These are phyloP conservation scores for Torulaspora gathmanii DNA, from an alignment of 805 yeast species.

Conservation along the genomic window DNA sequence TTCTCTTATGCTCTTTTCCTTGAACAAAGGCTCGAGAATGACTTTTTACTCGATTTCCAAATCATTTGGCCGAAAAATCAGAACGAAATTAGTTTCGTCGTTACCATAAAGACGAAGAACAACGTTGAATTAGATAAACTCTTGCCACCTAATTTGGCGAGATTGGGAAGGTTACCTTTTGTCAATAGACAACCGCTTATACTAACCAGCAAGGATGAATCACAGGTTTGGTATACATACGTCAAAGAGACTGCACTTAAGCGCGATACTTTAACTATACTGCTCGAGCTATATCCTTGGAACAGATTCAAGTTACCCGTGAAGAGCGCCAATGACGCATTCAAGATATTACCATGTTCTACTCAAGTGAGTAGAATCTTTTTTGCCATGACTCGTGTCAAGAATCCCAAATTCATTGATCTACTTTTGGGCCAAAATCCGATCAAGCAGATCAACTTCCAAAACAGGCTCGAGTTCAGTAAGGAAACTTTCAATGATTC, in stretches of 20 bases:
- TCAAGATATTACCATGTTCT: constrained; percentile 54
- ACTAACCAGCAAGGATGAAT: constrained; percentile 45
- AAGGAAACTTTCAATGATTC: constrained; percentile 52
- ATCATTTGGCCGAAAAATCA: constrained; percentile 51
- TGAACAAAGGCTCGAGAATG: constrained; percentile 52
- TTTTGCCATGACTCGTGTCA: constrained; percentile 59
- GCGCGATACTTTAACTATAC: constrained; percentile 35
- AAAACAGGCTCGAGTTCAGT: constrained; percentile 48
- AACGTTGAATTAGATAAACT: constrained; percentile 43
- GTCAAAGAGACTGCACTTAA: constrained; percentile 42
- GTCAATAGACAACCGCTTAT: constrained; percentile 54
- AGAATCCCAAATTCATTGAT: constrained; percentile 47
- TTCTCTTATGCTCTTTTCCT: constrained; percentile 58
- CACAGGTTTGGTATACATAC: constrained; percentile 57
- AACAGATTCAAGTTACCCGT: constrained; percentile 48
- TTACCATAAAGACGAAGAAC: constrained; percentile 21
- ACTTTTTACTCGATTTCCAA: constrained; percentile 44
- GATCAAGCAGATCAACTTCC: constrained; percentile 52
- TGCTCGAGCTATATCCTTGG: constrained; percentile 56
- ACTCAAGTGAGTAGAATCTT: constrained; percentile 59
- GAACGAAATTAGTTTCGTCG: constrained; percentile 36
- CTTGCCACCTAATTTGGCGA: constrained; percentile 48
- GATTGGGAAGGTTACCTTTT: constrained; percentile 56
- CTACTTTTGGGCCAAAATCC: constrained; percentile 54
- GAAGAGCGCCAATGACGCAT: constrained; percentile 33